A percentile compares a stretch with the other conserved stretches of the same genome.
These are phyloP conservation scores for Diphasiastrum complanatum DNA, from an alignment of 83 land plant species.

Conservation along the genomic window DNA sequence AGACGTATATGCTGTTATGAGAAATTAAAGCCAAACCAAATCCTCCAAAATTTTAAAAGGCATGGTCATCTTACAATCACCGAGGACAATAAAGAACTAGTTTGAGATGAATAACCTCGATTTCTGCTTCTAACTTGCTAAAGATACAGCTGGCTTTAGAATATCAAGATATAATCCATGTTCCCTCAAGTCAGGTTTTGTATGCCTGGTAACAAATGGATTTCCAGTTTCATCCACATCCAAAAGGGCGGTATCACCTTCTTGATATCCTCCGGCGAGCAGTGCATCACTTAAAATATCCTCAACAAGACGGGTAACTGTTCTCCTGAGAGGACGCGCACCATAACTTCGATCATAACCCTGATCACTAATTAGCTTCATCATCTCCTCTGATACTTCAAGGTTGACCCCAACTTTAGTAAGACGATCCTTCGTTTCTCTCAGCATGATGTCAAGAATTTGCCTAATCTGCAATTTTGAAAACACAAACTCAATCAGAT, in stretches of 20 bases:
- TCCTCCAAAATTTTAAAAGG: too few species aligned
- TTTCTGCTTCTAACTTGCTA: too few species aligned
- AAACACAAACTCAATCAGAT: too few species aligned
- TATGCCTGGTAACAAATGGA: constrained; percentile 44
- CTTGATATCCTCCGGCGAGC: constrained; percentile 46
- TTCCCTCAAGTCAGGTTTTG: constrained; percentile 36
- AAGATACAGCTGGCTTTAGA: too few species aligned
- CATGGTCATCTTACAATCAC: too few species aligned
- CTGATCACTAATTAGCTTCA: constrained; percentile 56
- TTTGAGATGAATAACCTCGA: too few species aligned
- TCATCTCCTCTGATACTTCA: constrained; percentile 68
- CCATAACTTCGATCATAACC: constrained; percentile 80
- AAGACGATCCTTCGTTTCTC: constrained; percentile 61
- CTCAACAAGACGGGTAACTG: constrained; percentile 59
- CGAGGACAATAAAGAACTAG: too few species aligned
- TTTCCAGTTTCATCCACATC: constrained; percentile 74
- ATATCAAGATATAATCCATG: constrained; percentile 41
- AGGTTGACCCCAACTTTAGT: constrained; percentile 42
- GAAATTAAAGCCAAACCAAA: too few species aligned
- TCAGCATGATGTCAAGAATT: constrained; percentile 41
- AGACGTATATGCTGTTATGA: too few species aligned
- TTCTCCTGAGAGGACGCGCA: constrained; percentile 81
- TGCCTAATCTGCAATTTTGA: constrained; percentile 2
- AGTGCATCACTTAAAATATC: constrained; percentile 75
- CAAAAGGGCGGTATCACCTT: constrained; percentile 63